Evolutionary conservation across 257 asterid genomes (phyloP).

Genomic region (Scutellaria barbata): DNA sequence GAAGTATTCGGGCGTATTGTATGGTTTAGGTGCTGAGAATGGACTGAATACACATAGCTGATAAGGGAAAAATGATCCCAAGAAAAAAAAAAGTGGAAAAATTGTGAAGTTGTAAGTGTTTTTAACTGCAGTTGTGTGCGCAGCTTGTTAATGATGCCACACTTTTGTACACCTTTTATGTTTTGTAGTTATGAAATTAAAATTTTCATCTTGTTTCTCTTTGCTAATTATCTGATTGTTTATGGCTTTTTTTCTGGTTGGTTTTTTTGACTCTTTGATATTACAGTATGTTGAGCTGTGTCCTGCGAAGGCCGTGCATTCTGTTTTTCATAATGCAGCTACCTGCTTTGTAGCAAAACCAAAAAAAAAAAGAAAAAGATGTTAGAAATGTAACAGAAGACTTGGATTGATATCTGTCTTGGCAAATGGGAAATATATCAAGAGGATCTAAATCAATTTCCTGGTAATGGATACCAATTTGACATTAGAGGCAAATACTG

Average conservation of each 20-base stretch:
- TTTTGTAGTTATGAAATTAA: conserved; percentile 37
- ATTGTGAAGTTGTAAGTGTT: conserved; percentile 40
- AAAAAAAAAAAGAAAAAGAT: too few species aligned
- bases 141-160: conserved; percentile 42
- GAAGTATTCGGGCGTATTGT: conserved; percentile 73
- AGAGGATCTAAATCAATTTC: too few species aligned
- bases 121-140: conserved; percentile 40
- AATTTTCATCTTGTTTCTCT: conserved; percentile 16
- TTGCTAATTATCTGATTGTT: background rate
- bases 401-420: too few species aligned
- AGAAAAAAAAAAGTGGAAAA: background rate
- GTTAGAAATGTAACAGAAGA: too few species aligned
- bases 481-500: too few species aligned
- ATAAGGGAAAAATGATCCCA: conserved; percentile 12
- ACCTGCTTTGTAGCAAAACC: too few species aligned
- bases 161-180: conserved; percentile 48
- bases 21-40: conserved; percentile 74
- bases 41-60: conserved; percentile 51
- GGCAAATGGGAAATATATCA: too few species aligned
- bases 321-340: too few species aligned
- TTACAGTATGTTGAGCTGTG: too few species aligned
- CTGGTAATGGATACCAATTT: too few species aligned
- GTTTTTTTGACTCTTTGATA: background rate
- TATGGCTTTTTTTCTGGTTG: background rate
- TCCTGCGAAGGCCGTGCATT: too few species aligned